These are phyloP conservation scores for Mucor plumbeus DNA, from an alignment of 371 early-diverging fungal species.

Conservation along the genomic window DNA sequence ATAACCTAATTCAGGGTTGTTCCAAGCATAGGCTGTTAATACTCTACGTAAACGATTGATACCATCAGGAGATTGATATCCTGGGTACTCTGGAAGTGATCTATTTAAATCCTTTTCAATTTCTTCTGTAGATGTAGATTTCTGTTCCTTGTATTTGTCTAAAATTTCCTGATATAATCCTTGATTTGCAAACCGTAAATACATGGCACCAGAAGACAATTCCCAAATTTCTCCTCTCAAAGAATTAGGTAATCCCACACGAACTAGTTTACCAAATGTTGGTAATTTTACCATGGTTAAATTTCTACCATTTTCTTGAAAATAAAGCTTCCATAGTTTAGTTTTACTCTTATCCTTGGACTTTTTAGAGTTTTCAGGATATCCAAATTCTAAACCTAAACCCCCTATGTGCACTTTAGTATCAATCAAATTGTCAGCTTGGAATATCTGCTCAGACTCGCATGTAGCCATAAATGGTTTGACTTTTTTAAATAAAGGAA, in stretches of 20 bases:
- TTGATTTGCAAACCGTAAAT: slow-evolving; percentile 82
- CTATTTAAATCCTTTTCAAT: slow-evolving; percentile 97
- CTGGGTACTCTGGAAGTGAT: slow-evolving; percentile 92
- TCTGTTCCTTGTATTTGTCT: slow-evolving; percentile 69
- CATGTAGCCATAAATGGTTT: slow-evolving; percentile 81
- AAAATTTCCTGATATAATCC: slow-evolving; percentile 86
- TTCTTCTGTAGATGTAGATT: slow-evolving; percentile 85
- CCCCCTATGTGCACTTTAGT: slow-evolving; percentile 64
- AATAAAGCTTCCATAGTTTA: slow-evolving; percentile 81
- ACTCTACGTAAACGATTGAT: slow-evolving; percentile 91
- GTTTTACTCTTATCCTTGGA: slow-evolving; percentile 79
- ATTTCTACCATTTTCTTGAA: slow-evolving; percentile 89
- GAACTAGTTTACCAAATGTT: slow-evolving; percentile 87
- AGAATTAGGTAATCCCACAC: slow-evolving; percentile 90
- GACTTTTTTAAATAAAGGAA: slow-evolving; percentile 72
- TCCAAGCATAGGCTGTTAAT: slow-evolving; percentile 85
- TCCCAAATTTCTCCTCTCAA: slow-evolving; percentile 98
- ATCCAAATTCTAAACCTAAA: slow-evolving; percentile 87
- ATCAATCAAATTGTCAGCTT: slow-evolving; percentile 33
- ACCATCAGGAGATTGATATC: slow-evolving; percentile 91
- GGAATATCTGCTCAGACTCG: slow-evolving; percentile 75
- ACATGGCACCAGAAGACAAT: slow-evolving; percentile 88
- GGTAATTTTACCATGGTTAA: slow-evolving; percentile 82
- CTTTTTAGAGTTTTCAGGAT: slow-evolving; percentile 79
- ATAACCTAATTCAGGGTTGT: slow-evolving; percentile 93